These are phyloP conservation scores for Trichoderma lentiforme DNA, from an alignment of 2,329 filamentous ascomycete species.

Conservation along the genomic window DNA sequence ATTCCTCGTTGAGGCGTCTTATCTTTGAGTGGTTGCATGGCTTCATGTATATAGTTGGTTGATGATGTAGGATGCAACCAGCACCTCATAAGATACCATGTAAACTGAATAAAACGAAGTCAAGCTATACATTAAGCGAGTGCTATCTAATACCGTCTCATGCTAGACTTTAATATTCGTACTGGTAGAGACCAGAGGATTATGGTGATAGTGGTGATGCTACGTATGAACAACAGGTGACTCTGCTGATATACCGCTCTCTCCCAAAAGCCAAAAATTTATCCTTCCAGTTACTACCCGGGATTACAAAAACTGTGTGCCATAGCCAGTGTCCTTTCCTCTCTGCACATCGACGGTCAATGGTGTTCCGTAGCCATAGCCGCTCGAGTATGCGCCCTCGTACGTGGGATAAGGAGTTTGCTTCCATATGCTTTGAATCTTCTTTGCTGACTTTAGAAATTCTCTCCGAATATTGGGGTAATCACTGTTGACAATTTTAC, in stretches of 20 bases:
- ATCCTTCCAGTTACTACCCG: too few relatives aligned
- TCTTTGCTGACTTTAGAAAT: background rate
- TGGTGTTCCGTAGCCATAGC: background rate
- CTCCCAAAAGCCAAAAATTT: background rate
- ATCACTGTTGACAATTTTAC: conserved; percentile 4
- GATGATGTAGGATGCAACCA: background rate
- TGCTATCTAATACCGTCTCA: background rate
- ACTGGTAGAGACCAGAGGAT: background rate
- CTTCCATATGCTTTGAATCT: background rate
- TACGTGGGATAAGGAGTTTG: background rate
- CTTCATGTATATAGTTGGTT: background rate
- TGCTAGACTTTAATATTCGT: background rate
- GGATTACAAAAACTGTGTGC: background rate
- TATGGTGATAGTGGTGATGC: background rate
- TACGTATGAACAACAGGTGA: background rate
- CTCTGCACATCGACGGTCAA: conserved; percentile 1
- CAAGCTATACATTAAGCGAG: background rate
- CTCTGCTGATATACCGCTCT: background rate
- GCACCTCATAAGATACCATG: background rate
- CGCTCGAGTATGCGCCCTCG: background rate
- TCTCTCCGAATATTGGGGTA: background rate
- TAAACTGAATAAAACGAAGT: too few relatives aligned
- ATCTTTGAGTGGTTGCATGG: conserved; percentile 24
- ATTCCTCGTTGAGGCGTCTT: conserved; percentile 38
- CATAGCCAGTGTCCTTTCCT: background rate